phyloP scores from a whole-genome alignment of 192 early-diverging fungal genomes.

The Linnemannia schmuckeri region DNA sequence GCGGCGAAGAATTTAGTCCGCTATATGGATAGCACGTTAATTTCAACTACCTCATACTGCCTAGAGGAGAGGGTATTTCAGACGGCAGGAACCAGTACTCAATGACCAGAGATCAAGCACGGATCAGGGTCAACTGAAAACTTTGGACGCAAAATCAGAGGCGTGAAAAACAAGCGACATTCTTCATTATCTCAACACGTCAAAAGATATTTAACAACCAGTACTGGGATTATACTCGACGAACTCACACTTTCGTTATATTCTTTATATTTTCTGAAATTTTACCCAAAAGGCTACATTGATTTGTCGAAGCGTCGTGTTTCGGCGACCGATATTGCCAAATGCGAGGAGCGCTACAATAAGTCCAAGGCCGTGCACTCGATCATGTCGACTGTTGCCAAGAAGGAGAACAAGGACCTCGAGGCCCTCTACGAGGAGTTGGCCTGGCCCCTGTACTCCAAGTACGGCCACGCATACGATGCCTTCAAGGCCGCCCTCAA shows the following conservation, averaged over 20 bases:
- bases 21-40: not conserved
- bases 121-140: no score
- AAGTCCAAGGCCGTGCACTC: conserved; percentile 93
- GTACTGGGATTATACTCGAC: no score
- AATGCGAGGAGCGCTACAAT: conserved; percentile 94
- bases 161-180: no score
- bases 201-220: not conserved
- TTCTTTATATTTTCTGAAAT: no score
- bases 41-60: not conserved
- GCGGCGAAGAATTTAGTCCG: not conserved
- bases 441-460: conserved; percentile 95
- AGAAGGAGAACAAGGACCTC: conserved; percentile 84
- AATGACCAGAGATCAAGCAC: no score
- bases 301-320: conserved; percentile 97
- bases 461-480: conserved; percentile 97
- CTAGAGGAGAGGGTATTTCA: not conserved
- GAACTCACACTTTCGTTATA: no score
- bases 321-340: conserved; percentile 86
- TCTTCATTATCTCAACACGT: not conserved
- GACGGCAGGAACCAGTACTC: no score
- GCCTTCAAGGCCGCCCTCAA: conserved; percentile 95
- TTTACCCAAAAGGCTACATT: conserved; percentile 84
- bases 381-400: conserved; percentile 91
- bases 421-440: conserved; percentile 87
- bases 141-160: no score